Percentiles rank a stretch among this genome's conserved stretches.
phyloP scores from a whole-genome alignment of 176 grass and related monocot genomes.

The Carex kokanica region DNA sequence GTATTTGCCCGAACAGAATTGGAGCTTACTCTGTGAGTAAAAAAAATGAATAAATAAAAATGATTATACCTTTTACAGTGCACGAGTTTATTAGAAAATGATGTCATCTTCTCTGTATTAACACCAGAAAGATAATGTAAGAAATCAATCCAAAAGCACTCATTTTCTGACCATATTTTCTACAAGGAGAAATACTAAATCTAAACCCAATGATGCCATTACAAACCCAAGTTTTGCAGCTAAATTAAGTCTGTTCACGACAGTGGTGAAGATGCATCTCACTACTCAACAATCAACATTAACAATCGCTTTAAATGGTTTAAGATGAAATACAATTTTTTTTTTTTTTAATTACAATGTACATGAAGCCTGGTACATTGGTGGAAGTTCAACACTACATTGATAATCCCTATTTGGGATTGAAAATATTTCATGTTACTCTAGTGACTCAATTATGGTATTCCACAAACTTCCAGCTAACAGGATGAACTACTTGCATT shows the following conservation, averaged over 20 bases:
- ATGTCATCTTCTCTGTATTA: not conserved
- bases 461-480: not conserved
- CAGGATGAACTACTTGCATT: not conserved
- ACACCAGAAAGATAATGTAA: not conserved
- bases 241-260: not conserved
- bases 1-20: not conserved
- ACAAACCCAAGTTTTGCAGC: not conserved
- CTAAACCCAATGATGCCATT: not conserved
- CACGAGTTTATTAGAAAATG: not conserved
- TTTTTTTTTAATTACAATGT: not conserved
- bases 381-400: not conserved
- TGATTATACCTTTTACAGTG: not conserved
- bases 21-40: not conserved
- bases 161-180: not conserved
- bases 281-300: not conserved
- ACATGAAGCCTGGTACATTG: not conserved
- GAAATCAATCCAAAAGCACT: not conserved
- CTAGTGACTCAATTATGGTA: not conserved
- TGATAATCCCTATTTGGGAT: not conserved
- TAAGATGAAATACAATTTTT: not conserved
- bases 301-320: not conserved
- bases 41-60: not conserved
- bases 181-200: not conserved
- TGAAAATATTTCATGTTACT: not conserved
- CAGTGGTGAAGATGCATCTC: not conserved